These are phyloP conservation scores for Gloeophyllum trabeum DNA, from an alignment of 768 basidiomycete species.

Conservation along the genomic window DNA sequence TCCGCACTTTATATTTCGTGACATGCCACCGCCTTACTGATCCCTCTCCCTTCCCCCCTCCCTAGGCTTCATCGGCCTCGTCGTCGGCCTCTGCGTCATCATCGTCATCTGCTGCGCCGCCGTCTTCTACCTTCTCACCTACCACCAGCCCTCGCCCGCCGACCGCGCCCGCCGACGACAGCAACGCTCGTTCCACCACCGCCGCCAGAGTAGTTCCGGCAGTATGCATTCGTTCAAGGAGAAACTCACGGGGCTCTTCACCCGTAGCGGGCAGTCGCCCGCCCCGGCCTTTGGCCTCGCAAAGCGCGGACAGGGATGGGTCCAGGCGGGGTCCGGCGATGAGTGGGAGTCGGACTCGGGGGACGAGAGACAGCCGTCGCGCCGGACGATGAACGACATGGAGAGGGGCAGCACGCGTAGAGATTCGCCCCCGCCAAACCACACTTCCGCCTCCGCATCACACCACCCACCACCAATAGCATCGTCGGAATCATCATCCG, in stretches of 20 bases:
- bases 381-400: background rate
- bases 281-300: slow-evolving; percentile 15
- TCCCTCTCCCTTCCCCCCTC: slow-evolving; percentile 1
- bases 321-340: slow-evolving; percentile 35
- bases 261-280: slow-evolving; percentile 16
- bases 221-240: slow-evolving; percentile 9
- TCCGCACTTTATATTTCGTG: too few relatives aligned
- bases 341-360: slow-evolving; percentile 30
- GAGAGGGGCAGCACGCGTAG: too few relatives aligned
- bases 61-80: slow-evolving; percentile 48
- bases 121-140: slow-evolving; percentile 44
- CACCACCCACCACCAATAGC: background rate
- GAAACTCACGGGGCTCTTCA: slow-evolving; percentile 4
- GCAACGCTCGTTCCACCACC: slow-evolving; percentile 13
- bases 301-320: slow-evolving; percentile 32
- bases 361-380: background rate
- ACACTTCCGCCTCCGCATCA: too few relatives aligned
- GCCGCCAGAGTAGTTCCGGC: slow-evolving; percentile 14
- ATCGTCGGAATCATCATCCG: slow-evolving; percentile 5
- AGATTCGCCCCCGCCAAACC: background rate
- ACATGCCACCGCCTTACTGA: background rate
- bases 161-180: slow-evolving; percentile 24
- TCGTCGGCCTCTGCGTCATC: slow-evolving; percentile 42
- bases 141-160: slow-evolving; percentile 31
- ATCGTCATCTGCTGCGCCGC: slow-evolving; percentile 41